Conservation (phyloP, 305 asterid genomes). For the Solanum aculeatissimum region DNA sequence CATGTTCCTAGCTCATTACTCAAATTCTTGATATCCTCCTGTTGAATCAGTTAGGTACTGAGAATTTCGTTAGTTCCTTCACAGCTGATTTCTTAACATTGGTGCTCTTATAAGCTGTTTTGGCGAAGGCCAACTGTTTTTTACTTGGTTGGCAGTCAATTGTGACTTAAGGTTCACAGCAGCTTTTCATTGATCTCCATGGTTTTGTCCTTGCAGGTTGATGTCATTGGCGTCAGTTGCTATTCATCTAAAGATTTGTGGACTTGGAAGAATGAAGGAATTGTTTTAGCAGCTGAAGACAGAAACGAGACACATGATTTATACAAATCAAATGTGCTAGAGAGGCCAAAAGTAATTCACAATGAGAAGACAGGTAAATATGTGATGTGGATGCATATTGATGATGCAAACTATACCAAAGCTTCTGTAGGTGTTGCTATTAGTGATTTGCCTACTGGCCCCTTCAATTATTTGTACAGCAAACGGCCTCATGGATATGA, state of each 20-base stretch:
- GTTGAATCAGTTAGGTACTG: not conserved
- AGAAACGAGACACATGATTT: slow-evolving; percentile 63
- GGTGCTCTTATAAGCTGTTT: not conserved
- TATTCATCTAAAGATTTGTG: slow-evolving; percentile 86
- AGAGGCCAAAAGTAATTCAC: slow-evolving; percentile 88
- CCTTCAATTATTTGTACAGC: slow-evolving; percentile 64
- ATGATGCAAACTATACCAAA: slow-evolving; percentile 70
- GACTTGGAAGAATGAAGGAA: slow-evolving; percentile 91
- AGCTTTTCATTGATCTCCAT: not conserved
- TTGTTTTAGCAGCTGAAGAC: slow-evolving; percentile 72
- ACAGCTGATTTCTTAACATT: not conserved
- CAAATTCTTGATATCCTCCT: not conserved
- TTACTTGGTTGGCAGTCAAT: not conserved
- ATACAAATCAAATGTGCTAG: slow-evolving; percentile 66
- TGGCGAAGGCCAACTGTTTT: not conserved
- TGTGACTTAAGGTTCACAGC: not conserved
- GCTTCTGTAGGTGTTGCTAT: slow-evolving; percentile 73
- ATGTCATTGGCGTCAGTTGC: slow-evolving; percentile 83
- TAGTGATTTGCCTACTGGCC: slow-evolving; percentile 60
- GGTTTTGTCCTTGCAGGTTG: slow-evolving; percentile 41
- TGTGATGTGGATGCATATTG: slow-evolving; percentile 95
- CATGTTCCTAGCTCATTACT: not conserved
- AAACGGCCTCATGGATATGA: slow-evolving; percentile 78
- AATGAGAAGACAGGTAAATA: slow-evolving; percentile 49
- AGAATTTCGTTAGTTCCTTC: not conserved